Base-by-base conservation (phyloP, 202 grass and related monocot genomes). In the Zizania palustris region DNA sequence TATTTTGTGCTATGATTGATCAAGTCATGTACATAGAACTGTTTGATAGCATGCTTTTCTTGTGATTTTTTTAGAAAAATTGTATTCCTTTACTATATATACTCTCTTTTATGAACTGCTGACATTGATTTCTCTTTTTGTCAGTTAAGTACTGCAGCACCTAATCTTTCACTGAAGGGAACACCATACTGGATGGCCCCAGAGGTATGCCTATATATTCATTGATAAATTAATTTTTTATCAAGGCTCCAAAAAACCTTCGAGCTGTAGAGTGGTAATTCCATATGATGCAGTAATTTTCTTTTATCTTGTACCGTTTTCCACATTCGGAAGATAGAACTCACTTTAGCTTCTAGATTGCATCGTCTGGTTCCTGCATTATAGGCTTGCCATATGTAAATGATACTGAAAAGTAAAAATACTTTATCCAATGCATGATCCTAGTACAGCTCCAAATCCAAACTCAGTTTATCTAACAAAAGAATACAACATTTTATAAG, bases 101-200 rank as follows among this genome's bases (percentile, higher is more conserved):
- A 11, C 16, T 40, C 5, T n/a, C 5, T 40, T 61, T 44, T 63
- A 15, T 80, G 42, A 22, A n/a, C 62, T 87, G 39, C 37, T 82
- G 55, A 80, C 37, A 65, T 28, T 59, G 10, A 71, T 65, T 66
- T 82, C 20, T 79, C 13, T 45, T 80, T 85, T 73, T 55, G 69
- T 65, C 79, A 97, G 93, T 80, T 93, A 85, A 91, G 88, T 88
- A 84, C 77, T 74, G 91, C 93, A 78, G 86, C 86, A 6, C 84
- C 88, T 34, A 86, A 90, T 82, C 83, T 85, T 89, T 97, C 93
- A 36, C 57, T 97, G 67, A 97, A 91, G 75, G 93, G 93, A 77
- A 93, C 93, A 54, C 90, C 93, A n/a, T 97, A 91, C 69, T 97
- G 93, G 93, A 97, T 97, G 90, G 93, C 93, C 22, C 93, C 93